These are phyloP conservation scores for Phialophora tarda DNA, from an alignment of 2,329 filamentous ascomycete genomes.

Conservation along the genomic window DNA sequence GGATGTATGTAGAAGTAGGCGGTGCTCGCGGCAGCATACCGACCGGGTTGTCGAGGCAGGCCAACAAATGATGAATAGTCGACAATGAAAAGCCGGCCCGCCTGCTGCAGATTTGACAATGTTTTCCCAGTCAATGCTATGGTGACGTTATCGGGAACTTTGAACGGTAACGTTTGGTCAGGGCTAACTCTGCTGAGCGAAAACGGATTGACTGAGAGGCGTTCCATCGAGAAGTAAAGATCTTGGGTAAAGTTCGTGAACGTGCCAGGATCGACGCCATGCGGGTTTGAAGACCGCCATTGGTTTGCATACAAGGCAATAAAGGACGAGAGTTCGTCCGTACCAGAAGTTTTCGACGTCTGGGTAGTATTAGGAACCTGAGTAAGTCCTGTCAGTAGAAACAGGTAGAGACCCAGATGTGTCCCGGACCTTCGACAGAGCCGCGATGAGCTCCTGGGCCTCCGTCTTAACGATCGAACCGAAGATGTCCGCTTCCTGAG, in stretches of 20 bases:
- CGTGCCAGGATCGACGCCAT: neutral
- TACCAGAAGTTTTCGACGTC: neutral
- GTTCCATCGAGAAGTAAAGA: constrained; percentile 4
- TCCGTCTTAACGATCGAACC: neutral
- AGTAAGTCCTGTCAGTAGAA: neutral
- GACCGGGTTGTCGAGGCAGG: neutral
- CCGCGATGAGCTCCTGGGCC: neutral
- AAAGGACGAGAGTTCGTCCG: neutral
- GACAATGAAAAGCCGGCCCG: neutral
- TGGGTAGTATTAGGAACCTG: neutral
- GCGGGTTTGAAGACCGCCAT: neutral
- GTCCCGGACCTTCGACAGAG: neutral
- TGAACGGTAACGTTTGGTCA: neutral
- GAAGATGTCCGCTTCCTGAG: neutral
- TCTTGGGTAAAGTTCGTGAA: constrained; percentile 3
- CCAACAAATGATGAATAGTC: neutral
- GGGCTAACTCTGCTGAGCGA: neutral
- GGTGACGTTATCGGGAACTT: neutral
- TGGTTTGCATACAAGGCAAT: neutral
- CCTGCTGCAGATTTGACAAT: constrained; percentile 1
- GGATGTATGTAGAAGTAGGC: constrained; percentile 1
- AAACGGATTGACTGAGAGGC: neutral
- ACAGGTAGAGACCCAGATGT: neutral
- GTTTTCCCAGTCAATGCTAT: neutral
- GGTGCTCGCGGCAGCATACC: neutral